A percentile compares a stretch with the other conserved stretches of the same genome.
Conservation (phyloP, 345 rosid genomes). For the Populus nigra region DNA sequence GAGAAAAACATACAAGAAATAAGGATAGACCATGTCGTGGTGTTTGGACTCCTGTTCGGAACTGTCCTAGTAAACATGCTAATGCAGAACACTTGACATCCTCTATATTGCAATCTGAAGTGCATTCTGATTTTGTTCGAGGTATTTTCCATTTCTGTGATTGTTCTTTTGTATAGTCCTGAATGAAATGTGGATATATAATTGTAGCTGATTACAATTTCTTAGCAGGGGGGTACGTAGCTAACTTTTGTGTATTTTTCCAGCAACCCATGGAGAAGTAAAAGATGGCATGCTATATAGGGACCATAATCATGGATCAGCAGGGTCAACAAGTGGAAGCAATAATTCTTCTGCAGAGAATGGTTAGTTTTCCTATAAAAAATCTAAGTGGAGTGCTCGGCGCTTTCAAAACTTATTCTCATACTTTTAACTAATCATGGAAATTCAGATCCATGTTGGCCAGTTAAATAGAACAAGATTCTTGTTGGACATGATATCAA, state of each 20-base stretch:
- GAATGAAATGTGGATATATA: not conserved
- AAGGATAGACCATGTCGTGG: not conserved
- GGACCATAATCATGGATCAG: constrained; percentile 21
- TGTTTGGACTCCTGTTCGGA: not conserved
- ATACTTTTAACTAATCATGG: not conserved
- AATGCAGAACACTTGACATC: not conserved
- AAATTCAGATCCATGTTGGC: not conserved
- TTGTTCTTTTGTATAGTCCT: not conserved
- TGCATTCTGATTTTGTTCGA: constrained; percentile 22
- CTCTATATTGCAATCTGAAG: constrained; percentile 8
- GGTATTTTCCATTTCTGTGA: constrained; percentile 31
- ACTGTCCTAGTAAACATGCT: not conserved
- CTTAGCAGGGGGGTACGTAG: constrained; percentile 1
- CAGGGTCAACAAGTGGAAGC: constrained; percentile 27
- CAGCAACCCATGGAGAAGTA: constrained; percentile 36
- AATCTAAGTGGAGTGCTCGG: not conserved
- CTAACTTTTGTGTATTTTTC: constrained; percentile 22
- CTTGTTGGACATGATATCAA: not conserved
- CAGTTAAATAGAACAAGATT: not conserved
- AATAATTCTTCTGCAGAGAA: constrained; percentile 30
- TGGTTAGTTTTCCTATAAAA: constrained; percentile 32
- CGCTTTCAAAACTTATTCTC: not conserved
- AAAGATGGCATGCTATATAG: constrained; percentile 31
- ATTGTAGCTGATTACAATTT: not conserved
- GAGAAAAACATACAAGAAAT: constrained; percentile 44